Evolutionary conservation across 495 filamentous ascomycete genomes (phyloP).

Genomic region (Daldinia bambusicola): DNA sequence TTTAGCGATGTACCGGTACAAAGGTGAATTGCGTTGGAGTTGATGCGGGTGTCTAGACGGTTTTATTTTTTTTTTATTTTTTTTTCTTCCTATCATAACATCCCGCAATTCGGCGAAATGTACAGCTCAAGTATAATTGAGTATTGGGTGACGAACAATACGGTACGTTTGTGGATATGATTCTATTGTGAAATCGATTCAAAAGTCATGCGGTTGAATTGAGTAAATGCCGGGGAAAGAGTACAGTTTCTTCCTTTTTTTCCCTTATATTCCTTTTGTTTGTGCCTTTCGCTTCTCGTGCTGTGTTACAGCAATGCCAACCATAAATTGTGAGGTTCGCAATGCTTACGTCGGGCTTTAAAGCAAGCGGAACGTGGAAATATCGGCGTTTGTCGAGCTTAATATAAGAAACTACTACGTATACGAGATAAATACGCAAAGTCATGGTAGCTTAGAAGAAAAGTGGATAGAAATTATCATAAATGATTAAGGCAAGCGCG

Average conservation of each 20-base stretch:
- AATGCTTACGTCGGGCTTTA: constrained; percentile 7
- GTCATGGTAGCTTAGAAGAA: background rate
- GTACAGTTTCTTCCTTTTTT: background rate
- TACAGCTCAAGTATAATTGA: background rate
- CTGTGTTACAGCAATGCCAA: background rate
- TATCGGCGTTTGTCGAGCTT: constrained; percentile 23
- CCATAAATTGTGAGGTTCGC: background rate
- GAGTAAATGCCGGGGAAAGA: background rate
- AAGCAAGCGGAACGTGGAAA: constrained; percentile 9
- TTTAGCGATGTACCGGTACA: constrained; percentile 36
- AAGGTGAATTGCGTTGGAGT: constrained; percentile 4
- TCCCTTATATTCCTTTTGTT: too few relatives aligned
- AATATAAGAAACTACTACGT: constrained; percentile 17
- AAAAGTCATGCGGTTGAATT: background rate
- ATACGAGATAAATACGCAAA: constrained; percentile 12
- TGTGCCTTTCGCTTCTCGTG: background rate
- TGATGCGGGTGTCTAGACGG: background rate
- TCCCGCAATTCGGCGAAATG: background rate
- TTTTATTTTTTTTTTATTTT: background rate
- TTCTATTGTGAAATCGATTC: background rate
- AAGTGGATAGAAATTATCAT: background rate
- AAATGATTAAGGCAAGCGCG: constrained; percentile 9
- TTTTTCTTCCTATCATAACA: background rate
- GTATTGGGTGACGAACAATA: background rate
- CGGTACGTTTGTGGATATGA: background rate